These are phyloP conservation scores for Xanthoparmelia taractica DNA, from an alignment of 495 filamentous ascomycete species.

Conservation along the genomic window DNA sequence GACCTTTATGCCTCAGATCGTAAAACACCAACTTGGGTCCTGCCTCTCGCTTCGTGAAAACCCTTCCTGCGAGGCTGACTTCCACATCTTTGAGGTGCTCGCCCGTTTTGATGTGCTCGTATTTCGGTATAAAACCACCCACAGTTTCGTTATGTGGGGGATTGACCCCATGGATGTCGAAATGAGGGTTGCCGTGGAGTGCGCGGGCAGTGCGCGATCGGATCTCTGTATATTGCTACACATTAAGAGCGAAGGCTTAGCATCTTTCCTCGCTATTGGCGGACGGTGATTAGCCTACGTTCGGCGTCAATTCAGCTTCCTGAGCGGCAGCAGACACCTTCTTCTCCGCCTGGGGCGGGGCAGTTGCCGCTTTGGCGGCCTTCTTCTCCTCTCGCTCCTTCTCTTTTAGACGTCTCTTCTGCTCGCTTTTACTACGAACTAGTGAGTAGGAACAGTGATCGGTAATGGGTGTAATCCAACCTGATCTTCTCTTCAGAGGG, in stretches of 20 bases:
- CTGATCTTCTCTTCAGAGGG: conserved; percentile 69
- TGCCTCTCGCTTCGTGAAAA: conserved; percentile 78
- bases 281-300: conserved; percentile 42
- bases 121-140: conserved; percentile 65
- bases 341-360: conserved; percentile 56
- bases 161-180: conserved; percentile 80
- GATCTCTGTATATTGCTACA: conserved; percentile 95
- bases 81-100: conserved; percentile 65
- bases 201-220: conserved; percentile 78
- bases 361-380: conserved; percentile 73
- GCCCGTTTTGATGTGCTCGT: conserved; percentile 71
- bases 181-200: conserved; percentile 72
- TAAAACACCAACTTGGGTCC: conserved; percentile 90
- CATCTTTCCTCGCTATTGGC: not conserved
- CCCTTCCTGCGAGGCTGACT: conserved; percentile 70
- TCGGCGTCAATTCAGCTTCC: conserved; percentile 80
- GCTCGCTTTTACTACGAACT: conserved; percentile 68
- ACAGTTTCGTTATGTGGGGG: conserved; percentile 80
- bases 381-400: conserved; percentile 80
- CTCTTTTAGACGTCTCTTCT: conserved; percentile 94
- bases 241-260: not conserved
- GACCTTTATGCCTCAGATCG: conserved; percentile 76
- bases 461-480: conserved; percentile 9
- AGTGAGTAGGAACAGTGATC: not conserved
- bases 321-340: conserved; percentile 61